Evolutionary conservation across 768 basidiomycete species (phyloP).

Genomic region (Tricholoma bakamatsutake): DNA sequence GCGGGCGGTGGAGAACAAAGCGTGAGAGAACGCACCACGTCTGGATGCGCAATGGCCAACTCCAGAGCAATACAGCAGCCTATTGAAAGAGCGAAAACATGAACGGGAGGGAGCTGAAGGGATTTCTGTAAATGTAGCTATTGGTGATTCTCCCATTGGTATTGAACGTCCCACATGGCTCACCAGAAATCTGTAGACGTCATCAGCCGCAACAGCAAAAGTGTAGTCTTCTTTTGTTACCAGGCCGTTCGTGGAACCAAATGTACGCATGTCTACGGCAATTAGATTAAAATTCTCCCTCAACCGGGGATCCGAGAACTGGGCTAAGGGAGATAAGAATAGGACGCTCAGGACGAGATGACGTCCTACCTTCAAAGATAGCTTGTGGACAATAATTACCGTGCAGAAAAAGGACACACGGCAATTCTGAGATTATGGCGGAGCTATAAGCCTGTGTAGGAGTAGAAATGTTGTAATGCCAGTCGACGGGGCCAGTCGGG

Average conservation of each 20-base stretch:
- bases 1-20: constrained; percentile 31
- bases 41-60: constrained; percentile 25
- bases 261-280: constrained; percentile 26
- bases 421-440: constrained; percentile 26
- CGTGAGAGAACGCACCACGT: constrained; percentile 26
- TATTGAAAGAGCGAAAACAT: constrained; percentile 31
- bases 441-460: constrained; percentile 23
- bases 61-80: constrained; percentile 28
- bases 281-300: constrained; percentile 32
- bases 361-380: constrained; percentile 28
- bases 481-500: constrained; percentile 22
- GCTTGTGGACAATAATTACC: constrained; percentile 27
- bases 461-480: constrained; percentile 32
- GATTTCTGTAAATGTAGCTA: constrained; percentile 18
- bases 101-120: constrained; percentile 26
- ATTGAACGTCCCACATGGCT: constrained; percentile 1
- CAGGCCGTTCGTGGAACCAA: constrained; percentile 27
- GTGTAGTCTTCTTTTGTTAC: constrained; percentile 21
- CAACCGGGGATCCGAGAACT: constrained; percentile 29
- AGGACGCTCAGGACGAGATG: background rate
- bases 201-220: constrained; percentile 25
- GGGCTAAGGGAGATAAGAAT: constrained; percentile 14
- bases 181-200: constrained; percentile 29
- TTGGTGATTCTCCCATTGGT: background rate
- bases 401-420: constrained; percentile 34